Base-by-base conservation (phyloP, 768 basidiomycete genomes). In the Amanita phalloides region DNA sequence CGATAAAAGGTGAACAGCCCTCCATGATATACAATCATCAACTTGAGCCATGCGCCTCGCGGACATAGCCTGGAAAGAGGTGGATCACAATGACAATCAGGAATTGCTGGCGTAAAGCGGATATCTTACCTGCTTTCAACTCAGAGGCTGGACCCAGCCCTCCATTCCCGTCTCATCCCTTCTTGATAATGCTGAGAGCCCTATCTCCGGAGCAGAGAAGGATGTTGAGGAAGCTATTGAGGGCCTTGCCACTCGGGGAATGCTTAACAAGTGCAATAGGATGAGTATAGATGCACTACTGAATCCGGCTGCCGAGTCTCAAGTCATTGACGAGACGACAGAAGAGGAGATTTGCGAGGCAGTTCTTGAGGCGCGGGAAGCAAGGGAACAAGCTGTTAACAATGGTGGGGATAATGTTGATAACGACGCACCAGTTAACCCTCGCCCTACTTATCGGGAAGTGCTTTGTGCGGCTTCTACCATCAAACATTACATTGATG, bases 281-380 rank as follows among this genome's bases (percentile, higher is more conserved):
- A 64, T 68, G 64, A 53, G 56, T 26, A 53, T 66, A 26, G 56
- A 65, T 26, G 28, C 55, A 13, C 56, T 68, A 0, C 62, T 67
- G 14, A 66, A 68, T 51, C 66, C 67, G 21, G 59, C 17, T 0
- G 58, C 47, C n/a, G 56, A 65, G 53, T 55, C 51, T 4, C 49
- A 57, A 4, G 28, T 57, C 11, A 45, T 60, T 56, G 57, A 45
- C 42, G 61, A 60, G 26, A 54, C 47, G n/a, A 57, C 56, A 8
- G 62, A 63, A 33, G 28, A 53, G 8, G 62, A 62, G 51, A 61
- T 61, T 17, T 60, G 54, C 53, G 51, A 61, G n/a, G 57, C 61
- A 1, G 61, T 65, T 4, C 58, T 61, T 20, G 57, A 60, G 44
- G 55, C 61, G 51, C 35, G 54, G 3, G 47, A 51, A 13, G 61